A percentile compares a stretch with the other conserved stretches of the same genome.
phyloP scores from a whole-genome alignment of 805 yeast genomes.

The Cyberlindnera mrakii region DNA sequence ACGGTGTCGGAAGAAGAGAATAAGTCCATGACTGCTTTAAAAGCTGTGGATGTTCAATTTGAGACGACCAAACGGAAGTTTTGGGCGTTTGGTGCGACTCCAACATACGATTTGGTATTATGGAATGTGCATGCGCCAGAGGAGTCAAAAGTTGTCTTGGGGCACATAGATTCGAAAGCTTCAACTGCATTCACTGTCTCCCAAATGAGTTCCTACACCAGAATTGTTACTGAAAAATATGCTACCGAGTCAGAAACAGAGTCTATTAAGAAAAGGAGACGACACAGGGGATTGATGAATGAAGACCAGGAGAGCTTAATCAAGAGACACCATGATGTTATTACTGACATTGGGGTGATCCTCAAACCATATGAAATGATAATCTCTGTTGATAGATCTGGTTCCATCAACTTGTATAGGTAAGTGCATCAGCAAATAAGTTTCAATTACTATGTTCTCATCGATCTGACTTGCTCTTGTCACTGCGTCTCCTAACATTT shows the following conservation, averaged over 20 bases:
- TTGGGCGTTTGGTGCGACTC: constrained; percentile 15
- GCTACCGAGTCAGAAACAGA: constrained; percentile 10
- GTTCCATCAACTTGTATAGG: constrained; percentile 55
- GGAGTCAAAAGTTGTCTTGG: constrained; percentile 28
- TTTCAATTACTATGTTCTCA: neutral
- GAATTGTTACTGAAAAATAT: constrained; percentile 35
- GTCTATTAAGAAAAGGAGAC: constrained; percentile 8
- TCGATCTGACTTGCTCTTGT: too few species aligned
- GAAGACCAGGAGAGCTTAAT: constrained; percentile 38
- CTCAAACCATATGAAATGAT: constrained; percentile 52
- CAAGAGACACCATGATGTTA: constrained; percentile 43
- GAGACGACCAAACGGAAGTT: constrained; percentile 15
- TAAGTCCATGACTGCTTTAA: constrained; percentile 15
- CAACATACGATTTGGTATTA: constrained; percentile 20
- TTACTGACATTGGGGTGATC: constrained; percentile 43
- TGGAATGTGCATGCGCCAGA: constrained; percentile 33
- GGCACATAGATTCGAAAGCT: constrained; percentile 1
- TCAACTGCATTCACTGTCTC: constrained; percentile 19
- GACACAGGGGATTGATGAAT: constrained; percentile 30
- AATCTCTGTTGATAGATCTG: constrained; percentile 61
- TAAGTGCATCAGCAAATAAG: constrained; percentile 11
- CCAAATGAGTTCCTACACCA: constrained; percentile 33
- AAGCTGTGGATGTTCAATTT: constrained; percentile 13
- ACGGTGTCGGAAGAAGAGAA: constrained; percentile 1
- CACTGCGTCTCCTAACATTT: too few species aligned